Conservation (phyloP, 192 early-diverging fungal genomes). For the Nowakowskiella sp. region DNA sequence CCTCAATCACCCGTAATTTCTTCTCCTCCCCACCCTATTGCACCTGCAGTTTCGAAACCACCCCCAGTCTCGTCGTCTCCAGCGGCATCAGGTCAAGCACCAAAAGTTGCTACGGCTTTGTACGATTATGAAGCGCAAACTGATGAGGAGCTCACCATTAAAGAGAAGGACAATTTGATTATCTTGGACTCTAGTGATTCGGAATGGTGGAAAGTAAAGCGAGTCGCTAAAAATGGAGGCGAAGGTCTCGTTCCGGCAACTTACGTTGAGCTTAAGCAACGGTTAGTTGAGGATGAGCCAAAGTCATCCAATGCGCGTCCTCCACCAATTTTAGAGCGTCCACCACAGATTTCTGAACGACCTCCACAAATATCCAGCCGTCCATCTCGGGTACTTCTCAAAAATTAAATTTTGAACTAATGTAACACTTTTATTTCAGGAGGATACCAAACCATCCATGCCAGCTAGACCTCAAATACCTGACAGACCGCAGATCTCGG, state of each 20-base stretch:
- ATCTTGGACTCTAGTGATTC: slow-evolving; percentile 80
- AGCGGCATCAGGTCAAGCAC: slow-evolving; percentile 6
- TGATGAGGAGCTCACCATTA: slow-evolving; percentile 76
- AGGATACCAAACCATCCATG: not conserved
- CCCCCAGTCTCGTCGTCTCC: slow-evolving; percentile 9
- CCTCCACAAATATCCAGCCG: not conserved
- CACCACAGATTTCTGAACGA: not conserved
- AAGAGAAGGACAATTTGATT: slow-evolving; percentile 81
- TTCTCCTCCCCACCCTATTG: slow-evolving; percentile 5
- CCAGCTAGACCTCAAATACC: not conserved
- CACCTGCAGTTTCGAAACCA: slow-evolving; percentile 9
- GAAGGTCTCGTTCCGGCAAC: slow-evolving; percentile 83
- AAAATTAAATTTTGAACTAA: too few relatives aligned
- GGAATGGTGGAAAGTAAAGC: slow-evolving; percentile 85
- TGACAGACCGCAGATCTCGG: slow-evolving; percentile 1
- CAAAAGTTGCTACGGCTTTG: slow-evolving; percentile 59
- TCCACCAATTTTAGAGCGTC: not conserved
- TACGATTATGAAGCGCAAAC: slow-evolving; percentile 83
- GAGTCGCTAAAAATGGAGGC: slow-evolving; percentile 47
- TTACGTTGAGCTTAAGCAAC: slow-evolving; percentile 79
- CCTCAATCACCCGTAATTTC: not conserved
- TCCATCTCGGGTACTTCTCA: not conserved
- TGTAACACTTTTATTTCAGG: too few relatives aligned
- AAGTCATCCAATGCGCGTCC: too few relatives aligned
- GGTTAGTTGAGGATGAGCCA: too few relatives aligned